Evolutionary conservation across 148 eudicot species (phyloP).

Genomic region (Rhododendron griersonianum): DNA sequence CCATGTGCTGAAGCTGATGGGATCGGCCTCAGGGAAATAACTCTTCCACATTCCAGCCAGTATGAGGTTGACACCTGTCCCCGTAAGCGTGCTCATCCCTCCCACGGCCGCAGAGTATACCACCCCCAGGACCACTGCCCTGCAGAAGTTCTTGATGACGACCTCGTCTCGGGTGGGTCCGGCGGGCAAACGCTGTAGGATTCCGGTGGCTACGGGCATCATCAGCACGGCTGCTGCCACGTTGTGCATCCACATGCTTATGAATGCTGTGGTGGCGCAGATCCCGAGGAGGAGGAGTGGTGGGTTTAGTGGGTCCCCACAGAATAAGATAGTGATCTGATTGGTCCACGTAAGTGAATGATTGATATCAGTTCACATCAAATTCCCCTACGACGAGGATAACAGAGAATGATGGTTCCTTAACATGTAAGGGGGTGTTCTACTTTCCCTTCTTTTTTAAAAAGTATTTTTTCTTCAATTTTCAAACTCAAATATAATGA

Average conservation of each 20-base stretch:
- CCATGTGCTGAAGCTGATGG: conserved; percentile 80
- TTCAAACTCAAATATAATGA: too few relatives aligned
- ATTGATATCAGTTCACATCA: background rate
- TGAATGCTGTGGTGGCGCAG: conserved; percentile 78
- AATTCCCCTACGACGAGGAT: background rate
- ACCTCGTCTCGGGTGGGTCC: conserved; percentile 20
- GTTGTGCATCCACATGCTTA: conserved; percentile 99
- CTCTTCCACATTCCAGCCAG: conserved; percentile 98
- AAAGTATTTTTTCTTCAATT: too few relatives aligned
- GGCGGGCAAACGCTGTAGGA: conserved; percentile 64
- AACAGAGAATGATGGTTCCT: background rate
- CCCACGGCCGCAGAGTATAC: conserved; percentile 77
- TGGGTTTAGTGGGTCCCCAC: conserved; percentile 88
- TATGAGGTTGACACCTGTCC: conserved; percentile 98
- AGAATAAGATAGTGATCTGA: conserved; percentile 73
- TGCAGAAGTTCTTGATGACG: conserved; percentile 46
- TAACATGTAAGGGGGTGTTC: too few relatives aligned
- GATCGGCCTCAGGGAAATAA: conserved; percentile 61
- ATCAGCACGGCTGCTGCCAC: conserved; percentile 80
- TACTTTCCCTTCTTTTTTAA: too few relatives aligned
- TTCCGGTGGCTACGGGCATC: conserved; percentile 99
- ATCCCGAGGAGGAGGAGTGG: conserved; percentile 74
- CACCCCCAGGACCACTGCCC: conserved; percentile 81
- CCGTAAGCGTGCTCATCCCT: conserved; percentile 83
- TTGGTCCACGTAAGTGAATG: background rate